phyloP scores from a whole-genome alignment of 331 rosid genomes.

The Quercus tomentella region DNA sequence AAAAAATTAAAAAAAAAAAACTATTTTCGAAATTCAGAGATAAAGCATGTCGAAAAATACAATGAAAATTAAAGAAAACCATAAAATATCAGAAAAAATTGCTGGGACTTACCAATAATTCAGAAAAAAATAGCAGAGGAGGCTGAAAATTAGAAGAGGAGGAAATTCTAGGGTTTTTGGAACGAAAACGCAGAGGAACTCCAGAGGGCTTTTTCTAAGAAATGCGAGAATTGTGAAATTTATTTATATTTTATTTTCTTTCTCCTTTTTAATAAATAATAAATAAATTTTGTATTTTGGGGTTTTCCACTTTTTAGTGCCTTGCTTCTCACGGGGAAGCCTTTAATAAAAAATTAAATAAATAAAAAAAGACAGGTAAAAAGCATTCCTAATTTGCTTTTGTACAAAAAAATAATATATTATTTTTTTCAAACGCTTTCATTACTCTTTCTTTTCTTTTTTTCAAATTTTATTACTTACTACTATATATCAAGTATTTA shows the following conservation, averaged over 20 bases:
- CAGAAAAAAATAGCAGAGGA: slow-evolving; percentile 28
- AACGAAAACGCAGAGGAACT: slow-evolving; percentile 25
- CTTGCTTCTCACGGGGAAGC: not conserved
- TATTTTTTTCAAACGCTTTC: not conserved
- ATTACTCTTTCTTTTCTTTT: too few relatives aligned
- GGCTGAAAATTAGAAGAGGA: slow-evolving; percentile 14
- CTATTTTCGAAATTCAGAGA: slow-evolving; percentile 4
- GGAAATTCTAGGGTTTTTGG: slow-evolving; percentile 38
- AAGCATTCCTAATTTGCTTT: not conserved
- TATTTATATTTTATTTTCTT: slow-evolving; percentile 12
- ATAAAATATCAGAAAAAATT: slow-evolving; percentile 16
- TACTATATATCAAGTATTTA: not conserved
- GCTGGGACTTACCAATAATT: slow-evolving; percentile 35
- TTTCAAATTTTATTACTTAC: not conserved
- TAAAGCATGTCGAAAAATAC: slow-evolving; percentile 7
- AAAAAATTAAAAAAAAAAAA: not conserved
- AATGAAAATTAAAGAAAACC: slow-evolving; percentile 18
- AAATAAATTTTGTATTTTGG: not conserved
- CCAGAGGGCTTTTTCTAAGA: slow-evolving; percentile 25
- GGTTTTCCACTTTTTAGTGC: slow-evolving; percentile 12
- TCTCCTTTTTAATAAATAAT: not conserved
- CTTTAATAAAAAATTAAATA: not conserved
- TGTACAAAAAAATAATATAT: not conserved
- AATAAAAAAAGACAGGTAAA: not conserved
- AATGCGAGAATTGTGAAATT: slow-evolving; percentile 23